Evolutionary conservation across 148 eudicot genomes (phyloP), one percentile per base, ranked within the genome.

Genomic region (Chenopodium album): DNA sequence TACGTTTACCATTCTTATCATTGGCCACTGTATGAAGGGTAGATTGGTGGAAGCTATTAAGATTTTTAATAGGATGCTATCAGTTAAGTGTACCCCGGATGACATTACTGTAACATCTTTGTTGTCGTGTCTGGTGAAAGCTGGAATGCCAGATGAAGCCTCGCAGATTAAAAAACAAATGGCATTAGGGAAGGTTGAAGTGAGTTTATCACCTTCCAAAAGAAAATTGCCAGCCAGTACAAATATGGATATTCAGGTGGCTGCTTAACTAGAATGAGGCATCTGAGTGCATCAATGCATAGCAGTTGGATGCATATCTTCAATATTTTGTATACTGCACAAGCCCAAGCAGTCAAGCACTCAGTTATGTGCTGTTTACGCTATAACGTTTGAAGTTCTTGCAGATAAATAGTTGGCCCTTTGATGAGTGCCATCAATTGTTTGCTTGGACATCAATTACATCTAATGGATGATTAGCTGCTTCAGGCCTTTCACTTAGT

Each of bases 1-100:
- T 85, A 96, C 99, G 9, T 96, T 87, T 83, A 96, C 98, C 79
- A 96, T 96, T 78, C 95, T 96, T 83, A 94, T 96, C 78, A 86
- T 96, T 74, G 99, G 99, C 62, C 98, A 96, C 80, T 94, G 94
- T 83, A 86, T 94, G 97, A 96, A 94, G 86, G 99, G 99, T 56
- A 88, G 92, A 84, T 91, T 90, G 94, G 19, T 68, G 47, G 99
- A 96, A 85, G 99, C 98, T 60, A 88, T 96, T 54, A 50, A 69
- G 73, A 86, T 94, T 59, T 96, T 90, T 80, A 56, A 87, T 71
- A 92, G 88, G 89, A 96, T 96, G 99, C 81, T 90, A 80, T 85
- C 83, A 69, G 76, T 89, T 77, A 88, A 87, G 75, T 96, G 99
- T 86, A 86, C 77, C 63, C 99, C 99, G 0, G 97, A 96, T 91